Evolutionary conservation across 108 stramenopile genomes (phyloP).

Genomic region (Fistulifera pelliculosa): DNA sequence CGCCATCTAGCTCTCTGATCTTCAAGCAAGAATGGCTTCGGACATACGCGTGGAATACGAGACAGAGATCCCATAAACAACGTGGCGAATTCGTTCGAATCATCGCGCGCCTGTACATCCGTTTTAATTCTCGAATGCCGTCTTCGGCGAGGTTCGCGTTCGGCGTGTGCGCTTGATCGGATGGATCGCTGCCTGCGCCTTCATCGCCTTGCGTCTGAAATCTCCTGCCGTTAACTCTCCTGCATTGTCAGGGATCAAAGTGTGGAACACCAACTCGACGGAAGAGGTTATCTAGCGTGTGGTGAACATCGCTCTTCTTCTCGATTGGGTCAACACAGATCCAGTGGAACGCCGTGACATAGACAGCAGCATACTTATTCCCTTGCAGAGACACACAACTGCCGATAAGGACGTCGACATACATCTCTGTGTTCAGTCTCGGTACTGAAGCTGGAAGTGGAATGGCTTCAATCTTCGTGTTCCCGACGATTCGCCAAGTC

Average conservation of each 20-base stretch:
- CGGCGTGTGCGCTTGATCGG: conserved; percentile 19
- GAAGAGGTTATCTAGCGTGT: conserved; percentile 20
- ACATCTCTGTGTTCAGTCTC: conserved; percentile 10
- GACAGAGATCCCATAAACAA: conserved; percentile 17
- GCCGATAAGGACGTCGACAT: conserved; percentile 16
- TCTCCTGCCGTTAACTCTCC: conserved; percentile 17
- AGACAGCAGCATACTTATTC: conserved; percentile 21
- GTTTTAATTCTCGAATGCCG: conserved; percentile 20
- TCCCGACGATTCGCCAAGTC: conserved; percentile 6
- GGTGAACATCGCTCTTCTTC: conserved; percentile 16
- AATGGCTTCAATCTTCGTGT: conserved; percentile 11
- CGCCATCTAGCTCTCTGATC: conserved; percentile 14
- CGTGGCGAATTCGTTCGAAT: not conserved
- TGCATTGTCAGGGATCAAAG: conserved; percentile 22
- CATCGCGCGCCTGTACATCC: conserved; percentile 11
- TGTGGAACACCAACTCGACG: conserved; percentile 15
- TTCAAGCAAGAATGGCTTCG: conserved; percentile 14
- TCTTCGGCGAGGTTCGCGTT: conserved; percentile 22
- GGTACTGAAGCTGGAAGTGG: conserved; percentile 16
- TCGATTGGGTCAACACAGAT: conserved; percentile 9
- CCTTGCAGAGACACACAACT: not conserved
- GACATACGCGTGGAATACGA: conserved; percentile 14
- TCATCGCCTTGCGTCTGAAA: conserved; percentile 12
- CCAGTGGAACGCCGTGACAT: conserved; percentile 15
- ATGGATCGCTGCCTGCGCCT: conserved; percentile 5